Evolutionary conservation across 192 early-diverging fungal species (phyloP).

Genomic region (Mortierella antarctica): DNA sequence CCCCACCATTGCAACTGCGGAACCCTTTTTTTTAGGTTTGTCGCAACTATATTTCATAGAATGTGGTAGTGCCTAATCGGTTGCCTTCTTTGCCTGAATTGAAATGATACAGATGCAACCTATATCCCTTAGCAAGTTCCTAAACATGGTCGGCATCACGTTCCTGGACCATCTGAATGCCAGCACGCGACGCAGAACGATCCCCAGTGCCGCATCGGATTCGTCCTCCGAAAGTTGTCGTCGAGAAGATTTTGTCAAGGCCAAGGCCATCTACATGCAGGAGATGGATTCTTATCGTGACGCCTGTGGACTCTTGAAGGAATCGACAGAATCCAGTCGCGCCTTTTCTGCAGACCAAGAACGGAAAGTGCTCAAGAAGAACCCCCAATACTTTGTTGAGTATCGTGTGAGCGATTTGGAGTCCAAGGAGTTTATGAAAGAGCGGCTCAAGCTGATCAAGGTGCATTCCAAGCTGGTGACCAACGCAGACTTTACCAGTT

Average conservation of each 20-base stretch:
- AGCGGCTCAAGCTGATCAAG: constrained; percentile 43
- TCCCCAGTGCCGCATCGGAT: constrained; percentile 8
- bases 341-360: constrained; percentile 21
- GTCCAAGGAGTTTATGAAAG: constrained; percentile 45
- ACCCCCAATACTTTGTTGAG: constrained; percentile 39
- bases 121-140: constrained; percentile 33
- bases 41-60: background rate
- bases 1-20: too few relatives aligned
- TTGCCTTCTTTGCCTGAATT: background rate
- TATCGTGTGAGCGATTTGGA: constrained; percentile 34
- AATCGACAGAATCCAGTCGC: constrained; percentile 37
- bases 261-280: constrained; percentile 14
- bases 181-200: constrained; percentile 39
- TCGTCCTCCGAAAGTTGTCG: constrained; percentile 15
- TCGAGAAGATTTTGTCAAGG: constrained; percentile 31
- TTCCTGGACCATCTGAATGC: constrained; percentile 44
- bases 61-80: background rate
- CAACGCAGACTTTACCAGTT: constrained; percentile 12
- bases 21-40: too few relatives aligned
- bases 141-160: constrained; percentile 33
- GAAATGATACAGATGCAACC: constrained; percentile 22
- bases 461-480: constrained; percentile 28
- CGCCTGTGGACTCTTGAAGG: constrained; percentile 29
- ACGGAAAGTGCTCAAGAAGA: constrained; percentile 20
- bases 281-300: constrained; percentile 27